These are phyloP conservation scores for Alternaria panax DNA, from an alignment of 2,329 filamentous ascomycete genomes.

Conservation along the genomic window DNA sequence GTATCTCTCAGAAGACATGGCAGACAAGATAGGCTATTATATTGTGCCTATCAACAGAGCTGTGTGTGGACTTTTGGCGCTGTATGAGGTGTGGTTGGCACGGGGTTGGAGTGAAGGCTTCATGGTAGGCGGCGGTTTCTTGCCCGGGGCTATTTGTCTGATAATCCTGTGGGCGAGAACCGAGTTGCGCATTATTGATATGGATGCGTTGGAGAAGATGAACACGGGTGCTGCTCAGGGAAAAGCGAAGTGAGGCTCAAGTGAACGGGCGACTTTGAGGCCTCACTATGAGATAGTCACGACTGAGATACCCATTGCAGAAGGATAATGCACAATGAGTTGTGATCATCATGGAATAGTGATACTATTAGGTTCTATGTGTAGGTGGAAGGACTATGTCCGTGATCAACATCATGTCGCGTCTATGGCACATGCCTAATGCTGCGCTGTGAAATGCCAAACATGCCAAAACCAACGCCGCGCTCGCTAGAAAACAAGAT, in stretches of 20 bases:
- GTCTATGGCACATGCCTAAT: conserved; percentile 1
- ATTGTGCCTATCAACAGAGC: conserved; percentile 68
- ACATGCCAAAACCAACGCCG: conserved; percentile 30
- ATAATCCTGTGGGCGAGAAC: conserved; percentile 69
- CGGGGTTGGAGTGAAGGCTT: conserved; percentile 37
- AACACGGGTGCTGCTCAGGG: conserved; percentile 57
- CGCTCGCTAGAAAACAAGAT: conserved; percentile 18
- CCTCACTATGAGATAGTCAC: not conserved
- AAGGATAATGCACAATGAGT: not conserved
- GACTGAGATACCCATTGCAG: not conserved
- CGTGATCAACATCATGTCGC: conserved; percentile 7
- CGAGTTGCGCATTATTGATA: conserved; percentile 73
- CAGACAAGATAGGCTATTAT: conserved; percentile 63
- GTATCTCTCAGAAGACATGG: conserved; percentile 29
- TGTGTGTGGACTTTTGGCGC: conserved; percentile 61
- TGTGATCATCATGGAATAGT: not conserved
- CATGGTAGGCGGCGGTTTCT: conserved; percentile 47
- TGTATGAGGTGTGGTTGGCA: conserved; percentile 43
- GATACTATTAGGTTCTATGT: conserved; percentile 9
- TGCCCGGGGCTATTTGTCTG: conserved; percentile 63
- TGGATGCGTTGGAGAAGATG: conserved; percentile 68
- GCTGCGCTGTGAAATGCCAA: conserved; percentile 12
- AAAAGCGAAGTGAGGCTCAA: not conserved
- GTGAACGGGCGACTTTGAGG: not conserved
- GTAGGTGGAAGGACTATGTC: not conserved